phyloP scores from a whole-genome alignment of 164 flowering plant species.

The Annona cherimola region DNA sequence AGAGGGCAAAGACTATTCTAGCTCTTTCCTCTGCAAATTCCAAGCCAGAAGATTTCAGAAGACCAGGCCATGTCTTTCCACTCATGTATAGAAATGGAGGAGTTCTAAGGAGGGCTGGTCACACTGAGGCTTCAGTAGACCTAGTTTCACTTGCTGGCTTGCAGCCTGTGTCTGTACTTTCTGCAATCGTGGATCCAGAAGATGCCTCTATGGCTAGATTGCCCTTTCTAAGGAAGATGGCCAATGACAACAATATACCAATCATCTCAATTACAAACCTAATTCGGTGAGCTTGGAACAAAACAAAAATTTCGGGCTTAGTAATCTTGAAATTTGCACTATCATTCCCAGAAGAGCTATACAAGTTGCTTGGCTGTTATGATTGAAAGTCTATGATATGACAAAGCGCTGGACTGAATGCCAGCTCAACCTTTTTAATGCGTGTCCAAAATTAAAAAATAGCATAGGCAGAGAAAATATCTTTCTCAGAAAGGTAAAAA shows the following conservation, averaged over 20 bases:
- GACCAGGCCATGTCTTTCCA: constrained; percentile 97
- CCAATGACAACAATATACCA: constrained; percentile 53
- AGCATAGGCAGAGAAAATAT: too few relatives aligned
- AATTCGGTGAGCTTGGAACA: constrained; percentile 46
- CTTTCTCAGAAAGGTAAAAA: background rate
- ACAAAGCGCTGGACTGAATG: too few relatives aligned
- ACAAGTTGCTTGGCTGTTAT: background rate
- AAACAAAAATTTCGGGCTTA: background rate
- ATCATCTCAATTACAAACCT: constrained; percentile 70
- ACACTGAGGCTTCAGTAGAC: constrained; percentile 95
- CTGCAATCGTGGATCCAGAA: constrained; percentile 56
- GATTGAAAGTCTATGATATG: too few relatives aligned
- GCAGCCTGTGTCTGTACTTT: constrained; percentile 62
- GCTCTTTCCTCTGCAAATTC: constrained; percentile 69
- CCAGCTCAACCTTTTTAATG: too few relatives aligned
- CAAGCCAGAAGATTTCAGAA: constrained; percentile 63
- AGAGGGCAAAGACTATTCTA: constrained; percentile 73
- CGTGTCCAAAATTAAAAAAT: too few relatives aligned
- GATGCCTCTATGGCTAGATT: constrained; percentile 76
- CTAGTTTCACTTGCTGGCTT: constrained; percentile 66
- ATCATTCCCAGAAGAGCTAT: background rate
- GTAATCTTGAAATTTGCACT: background rate
- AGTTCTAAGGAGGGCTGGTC: constrained; percentile 76
- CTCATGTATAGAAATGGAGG: constrained; percentile 86
- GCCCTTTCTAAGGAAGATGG: constrained; percentile 49